These are phyloP conservation scores for Chlorophyllum brunneum DNA, from an alignment of 768 basidiomycete species.

Conservation along the genomic window DNA sequence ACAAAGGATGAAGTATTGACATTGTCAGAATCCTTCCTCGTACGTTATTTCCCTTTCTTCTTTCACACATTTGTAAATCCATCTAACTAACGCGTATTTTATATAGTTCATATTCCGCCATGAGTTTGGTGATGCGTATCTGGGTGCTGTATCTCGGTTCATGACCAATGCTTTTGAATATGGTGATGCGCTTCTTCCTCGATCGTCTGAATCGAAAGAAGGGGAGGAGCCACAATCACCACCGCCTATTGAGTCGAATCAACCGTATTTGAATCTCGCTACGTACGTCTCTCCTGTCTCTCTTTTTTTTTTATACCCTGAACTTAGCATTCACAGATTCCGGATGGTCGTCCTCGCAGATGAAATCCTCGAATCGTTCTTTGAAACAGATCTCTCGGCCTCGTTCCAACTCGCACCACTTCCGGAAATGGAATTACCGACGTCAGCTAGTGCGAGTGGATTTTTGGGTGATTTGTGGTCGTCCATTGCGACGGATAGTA, in stretches of 20 bases:
- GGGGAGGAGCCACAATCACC: slow-evolving; percentile 33
- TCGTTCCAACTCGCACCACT: slow-evolving; percentile 81
- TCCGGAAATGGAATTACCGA: slow-evolving; percentile 61
- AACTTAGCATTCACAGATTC: slow-evolving; percentile 53
- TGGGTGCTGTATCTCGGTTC: slow-evolving; percentile 94
- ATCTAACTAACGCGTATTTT: not conserved
- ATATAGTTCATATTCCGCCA: slow-evolving; percentile 94
- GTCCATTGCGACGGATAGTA: slow-evolving; percentile 84
- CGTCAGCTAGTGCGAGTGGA: slow-evolving; percentile 41
- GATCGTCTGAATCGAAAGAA: slow-evolving; percentile 29
- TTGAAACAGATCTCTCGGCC: slow-evolving; percentile 84
- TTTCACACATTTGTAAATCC: not conserved
- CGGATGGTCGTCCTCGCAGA: slow-evolving; percentile 98
- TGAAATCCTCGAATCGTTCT: slow-evolving; percentile 94
- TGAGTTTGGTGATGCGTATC: slow-evolving; percentile 93
- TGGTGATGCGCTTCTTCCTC: slow-evolving; percentile 85
- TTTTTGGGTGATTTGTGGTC: slow-evolving; percentile 85
- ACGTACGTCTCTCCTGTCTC: slow-evolving; percentile 45
- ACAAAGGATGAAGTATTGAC: slow-evolving; percentile 97
- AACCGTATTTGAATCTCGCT: slow-evolving; percentile 89
- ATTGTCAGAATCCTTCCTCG: slow-evolving; percentile 89
- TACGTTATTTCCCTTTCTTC: slow-evolving; percentile 26
- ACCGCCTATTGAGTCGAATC: slow-evolving; percentile 62
- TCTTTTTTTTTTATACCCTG: not conserved
- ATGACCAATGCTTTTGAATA: slow-evolving; percentile 99